A percentile compares a stretch with the other conserved stretches of the same genome.
Conservation (phyloP, 73 alveolate genomes). For the Paramecium sexaurelia region DNA sequence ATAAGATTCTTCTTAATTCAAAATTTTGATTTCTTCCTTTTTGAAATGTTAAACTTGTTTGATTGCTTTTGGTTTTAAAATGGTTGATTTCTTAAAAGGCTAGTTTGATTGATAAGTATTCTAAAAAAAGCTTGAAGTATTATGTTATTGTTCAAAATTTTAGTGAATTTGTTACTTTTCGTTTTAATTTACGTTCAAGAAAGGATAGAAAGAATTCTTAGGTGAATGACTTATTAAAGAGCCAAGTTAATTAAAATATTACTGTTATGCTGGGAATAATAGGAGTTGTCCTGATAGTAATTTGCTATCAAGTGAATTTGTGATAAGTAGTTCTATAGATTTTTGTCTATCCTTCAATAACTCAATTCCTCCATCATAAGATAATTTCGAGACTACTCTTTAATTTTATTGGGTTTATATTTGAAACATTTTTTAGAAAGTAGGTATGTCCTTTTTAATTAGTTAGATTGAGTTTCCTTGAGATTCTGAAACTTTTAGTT, state of each 20-base stretch:
- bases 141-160: neutral
- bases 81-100: neutral
- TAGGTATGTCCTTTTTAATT: neutral
- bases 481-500: neutral
- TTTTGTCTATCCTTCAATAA: neutral
- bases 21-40: neutral
- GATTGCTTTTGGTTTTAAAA: neutral
- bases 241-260: neutral
- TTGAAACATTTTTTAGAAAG: neutral
- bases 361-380: neutral
- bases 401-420: neutral
- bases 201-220: neutral
- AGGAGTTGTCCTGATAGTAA: neutral
- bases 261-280: neutral
- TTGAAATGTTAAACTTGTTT: neutral
- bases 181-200: neutral
- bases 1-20: neutral
- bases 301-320: conserved; percentile 32
- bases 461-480: neutral
- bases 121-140: neutral
- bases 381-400: neutral
- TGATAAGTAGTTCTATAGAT: neutral
- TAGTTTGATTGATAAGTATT: neutral
- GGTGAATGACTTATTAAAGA: neutral
- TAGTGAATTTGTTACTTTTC: neutral